Base-by-base conservation (phyloP, 495 filamentous ascomycete genomes). In the Penicillium fimorum region DNA sequence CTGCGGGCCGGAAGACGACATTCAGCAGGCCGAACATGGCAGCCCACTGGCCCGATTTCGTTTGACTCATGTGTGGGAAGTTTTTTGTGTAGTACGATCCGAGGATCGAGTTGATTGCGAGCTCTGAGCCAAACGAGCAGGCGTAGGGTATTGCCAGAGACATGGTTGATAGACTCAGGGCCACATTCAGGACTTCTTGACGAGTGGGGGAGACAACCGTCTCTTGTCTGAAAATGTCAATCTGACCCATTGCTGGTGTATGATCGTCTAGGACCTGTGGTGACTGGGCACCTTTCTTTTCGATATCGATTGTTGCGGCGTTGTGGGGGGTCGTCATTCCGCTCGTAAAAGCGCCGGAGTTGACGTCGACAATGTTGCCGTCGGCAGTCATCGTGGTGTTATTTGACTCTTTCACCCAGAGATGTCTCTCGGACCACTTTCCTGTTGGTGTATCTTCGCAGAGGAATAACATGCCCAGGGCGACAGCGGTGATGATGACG, bases 11-110 rank as follows among this genome's bases (percentile, higher is more conserved):
- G 52, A 82, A 88, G 52, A 87, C 69, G 33, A 93, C 74, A 70
- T 96, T 96, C 27, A 96, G 75, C 47, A 96, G 85, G 10, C 92
- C 92, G 66, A 95, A 96, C 85, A 95, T 93, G 52, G 92, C 89
- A 0, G 90, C 89, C 86, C 87, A 95, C 60, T 83, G 80, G 3
- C 88, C 84, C 7, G 87, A 83, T 24, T 78, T 70, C 9, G 90
- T 92, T 68, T 92, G 89, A 5, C 82, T 82, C 46, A 96, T 84
- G 12, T 68, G 47, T 1, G 86, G 84, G 77, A 95, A 95, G 68
- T 91, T 89, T 52, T 85, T 77, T 41, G 79, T 64, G 72, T 95
- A 96, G 80, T 92, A 96, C 4, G 86, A 70, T 47, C 87, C 85
- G 6, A 96, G 84, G 53, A 93, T 83, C 27, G 85, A 82, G 80